Conservation (phyloP, 768 basidiomycete species). For the Pleurotus citrinopileatus region DNA sequence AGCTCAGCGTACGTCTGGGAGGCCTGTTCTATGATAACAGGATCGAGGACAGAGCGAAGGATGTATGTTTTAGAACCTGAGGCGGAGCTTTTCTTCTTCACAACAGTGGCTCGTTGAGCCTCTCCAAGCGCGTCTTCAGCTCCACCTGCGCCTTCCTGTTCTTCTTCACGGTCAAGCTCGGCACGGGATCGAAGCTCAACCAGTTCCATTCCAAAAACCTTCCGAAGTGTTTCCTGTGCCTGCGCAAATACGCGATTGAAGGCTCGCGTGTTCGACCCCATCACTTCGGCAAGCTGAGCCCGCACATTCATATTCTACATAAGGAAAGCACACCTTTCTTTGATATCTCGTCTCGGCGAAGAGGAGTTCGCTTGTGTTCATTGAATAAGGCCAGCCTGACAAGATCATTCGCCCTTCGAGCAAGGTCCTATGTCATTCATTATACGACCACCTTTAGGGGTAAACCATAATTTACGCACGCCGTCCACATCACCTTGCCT, state of each 20-base stretch:
- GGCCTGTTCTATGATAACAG: constrained; percentile 59
- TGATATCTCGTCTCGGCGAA: constrained; percentile 81
- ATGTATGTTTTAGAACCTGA: constrained; percentile 79
- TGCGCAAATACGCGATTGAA: constrained; percentile 63
- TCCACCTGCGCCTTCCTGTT: constrained; percentile 28
- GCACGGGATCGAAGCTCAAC: constrained; percentile 70
- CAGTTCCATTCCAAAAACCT: constrained; percentile 81
- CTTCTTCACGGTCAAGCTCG: constrained; percentile 43
- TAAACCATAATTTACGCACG: not conserved
- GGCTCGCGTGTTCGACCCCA: constrained; percentile 40
- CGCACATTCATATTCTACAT: not conserved
- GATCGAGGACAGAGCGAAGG: constrained; percentile 70
- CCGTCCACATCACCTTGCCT: constrained; percentile 21
- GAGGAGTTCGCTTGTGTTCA: constrained; percentile 63
- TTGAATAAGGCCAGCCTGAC: constrained; percentile 80
- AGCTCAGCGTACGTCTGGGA: constrained; percentile 53
- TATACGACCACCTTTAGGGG: not conserved
- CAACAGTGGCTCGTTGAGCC: constrained; percentile 46
- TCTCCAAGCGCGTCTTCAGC: constrained; percentile 48
- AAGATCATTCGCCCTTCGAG: constrained; percentile 66
- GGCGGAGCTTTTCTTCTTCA: constrained; percentile 64
- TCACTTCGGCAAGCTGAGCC: constrained; percentile 21
- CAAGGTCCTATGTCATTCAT: constrained; percentile 45
- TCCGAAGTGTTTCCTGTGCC: constrained; percentile 64
- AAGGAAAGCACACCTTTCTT: constrained; percentile 61